Base-by-base conservation (phyloP, 2,329 filamentous ascomycete genomes). In the Exophiala viscosa region DNA sequence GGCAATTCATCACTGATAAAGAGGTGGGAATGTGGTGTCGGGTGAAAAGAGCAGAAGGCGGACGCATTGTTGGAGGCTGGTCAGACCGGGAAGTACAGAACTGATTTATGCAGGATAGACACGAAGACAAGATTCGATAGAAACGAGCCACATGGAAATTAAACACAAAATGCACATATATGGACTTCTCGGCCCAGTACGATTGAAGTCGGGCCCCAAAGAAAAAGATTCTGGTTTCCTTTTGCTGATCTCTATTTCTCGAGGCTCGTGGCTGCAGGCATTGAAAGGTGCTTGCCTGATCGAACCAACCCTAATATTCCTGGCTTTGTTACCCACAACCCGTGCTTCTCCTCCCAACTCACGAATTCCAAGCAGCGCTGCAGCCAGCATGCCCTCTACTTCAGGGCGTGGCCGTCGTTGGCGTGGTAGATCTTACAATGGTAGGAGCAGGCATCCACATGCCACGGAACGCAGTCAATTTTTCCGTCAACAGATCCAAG, bases 1-100 rank as follows among this genome's bases (percentile, higher is more conserved):
- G 90, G 90, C 89, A 92, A 54, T 99, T 99, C 73, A 88, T 99
- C 61, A 82, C 85, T 73, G 93, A 99, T 69, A 84, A 88, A 65
- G 84, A 88, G 62, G 90, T 97, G 41, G 91, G 92, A 20, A 81
- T 96, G 68, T 92, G 84, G 75, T 96, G 90, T 72, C 82, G 93
- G 51, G 91, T 99, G 34, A 99, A 99, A 84, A 79, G 93, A 62
- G 87, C 87, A 68, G 82, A 92, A 63, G 90, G 91, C 18, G 83
- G 83, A 5, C 71, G 82, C 52, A 76, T 80, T 58, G 82, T 86
- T 45, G 81, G 72, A 47, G 69, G 74, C 9, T 89, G 86, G 86
- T 86, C 82, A 60, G 79, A 87, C 67, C 76, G 76, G 45, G 86
- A 90, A 72, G 74, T 90, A 45, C 78, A 89, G 70, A 82, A 81